phyloP scores from a whole-genome alignment of 2,329 filamentous ascomycete species.

The Phaeophleospora eucalypticola region DNA sequence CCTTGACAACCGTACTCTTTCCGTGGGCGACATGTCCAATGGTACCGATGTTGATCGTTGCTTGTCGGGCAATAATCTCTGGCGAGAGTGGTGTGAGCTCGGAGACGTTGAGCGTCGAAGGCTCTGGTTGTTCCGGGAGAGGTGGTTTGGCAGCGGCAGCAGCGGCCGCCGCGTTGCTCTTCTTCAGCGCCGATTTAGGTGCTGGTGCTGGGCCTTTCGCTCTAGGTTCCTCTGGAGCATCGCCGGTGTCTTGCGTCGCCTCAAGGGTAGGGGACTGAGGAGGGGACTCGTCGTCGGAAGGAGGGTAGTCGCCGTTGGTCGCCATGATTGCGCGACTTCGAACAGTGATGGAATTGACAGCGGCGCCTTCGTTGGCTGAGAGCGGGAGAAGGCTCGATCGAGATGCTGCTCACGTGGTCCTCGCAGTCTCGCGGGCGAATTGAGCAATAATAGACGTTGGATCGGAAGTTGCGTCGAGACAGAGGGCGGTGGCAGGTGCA shows the following conservation, averaged over 20 bases:
- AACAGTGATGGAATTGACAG: not conserved
- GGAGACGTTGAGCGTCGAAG: conserved; percentile 78
- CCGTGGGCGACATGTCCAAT: conserved; percentile 99
- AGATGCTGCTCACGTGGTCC: not conserved
- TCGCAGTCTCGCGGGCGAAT: not conserved
- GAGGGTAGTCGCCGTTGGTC: conserved; percentile 51
- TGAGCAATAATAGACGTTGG: no score
- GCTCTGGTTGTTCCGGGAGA: conserved; percentile 87
- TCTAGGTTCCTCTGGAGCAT: conserved; percentile 58
- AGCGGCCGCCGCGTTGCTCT: conserved; percentile 55
- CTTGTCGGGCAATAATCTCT: conserved; percentile 96
- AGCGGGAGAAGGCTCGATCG: not conserved
- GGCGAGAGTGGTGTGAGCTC: conserved; percentile 80
- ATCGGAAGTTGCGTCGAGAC: no score
- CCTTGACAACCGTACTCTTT: conserved; percentile 99
- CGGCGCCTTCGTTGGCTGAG: not conserved
- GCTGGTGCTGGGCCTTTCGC: conserved; percentile 58
- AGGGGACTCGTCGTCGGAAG: conserved; percentile 50
- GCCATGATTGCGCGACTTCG: conserved; percentile 43
- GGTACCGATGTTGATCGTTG: conserved; percentile 98
- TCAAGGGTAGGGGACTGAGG: conserved; percentile 52
- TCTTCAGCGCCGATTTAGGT: conserved; percentile 82
- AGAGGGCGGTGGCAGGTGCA: no score
- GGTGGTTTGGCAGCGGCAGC: conserved; percentile 58
- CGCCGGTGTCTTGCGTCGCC: conserved; percentile 63